phyloP scores from a whole-genome alignment of 768 basidiomycete genomes.

The Lentinula raphanica region DNA sequence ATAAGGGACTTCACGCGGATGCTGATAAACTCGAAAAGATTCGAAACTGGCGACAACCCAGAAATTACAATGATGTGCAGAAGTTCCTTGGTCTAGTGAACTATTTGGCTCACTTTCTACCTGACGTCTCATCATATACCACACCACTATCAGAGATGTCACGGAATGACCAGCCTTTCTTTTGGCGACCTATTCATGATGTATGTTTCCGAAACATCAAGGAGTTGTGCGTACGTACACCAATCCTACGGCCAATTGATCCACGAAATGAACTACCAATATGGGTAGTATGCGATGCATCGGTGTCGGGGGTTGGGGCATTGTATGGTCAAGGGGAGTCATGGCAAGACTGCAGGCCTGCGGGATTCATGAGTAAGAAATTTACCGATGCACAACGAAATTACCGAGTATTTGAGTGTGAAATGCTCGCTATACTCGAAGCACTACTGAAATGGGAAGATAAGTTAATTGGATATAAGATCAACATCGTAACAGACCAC shows the following conservation, averaged over 20 bases:
- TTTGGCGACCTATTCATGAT: slow-evolving; percentile 18
- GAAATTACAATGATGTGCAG: slow-evolving; percentile 18
- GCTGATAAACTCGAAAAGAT: slow-evolving; percentile 23
- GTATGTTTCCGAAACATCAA: slow-evolving; percentile 16
- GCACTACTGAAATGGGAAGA: slow-evolving; percentile 23
- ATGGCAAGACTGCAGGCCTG: slow-evolving; percentile 19
- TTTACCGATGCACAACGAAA: slow-evolving; percentile 19
- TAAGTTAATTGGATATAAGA: slow-evolving; percentile 16
- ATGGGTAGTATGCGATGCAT: slow-evolving; percentile 2
- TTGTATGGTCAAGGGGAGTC: slow-evolving; percentile 21
- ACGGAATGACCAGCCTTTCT: slow-evolving; percentile 15
- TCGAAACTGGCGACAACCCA: slow-evolving; percentile 19
- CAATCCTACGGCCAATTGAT: slow-evolving; percentile 1
- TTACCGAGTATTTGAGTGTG: slow-evolving; percentile 18
- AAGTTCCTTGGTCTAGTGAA: slow-evolving; percentile 25
- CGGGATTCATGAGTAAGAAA: slow-evolving; percentile 23
- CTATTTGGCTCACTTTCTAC: slow-evolving; percentile 24
- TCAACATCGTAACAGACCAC: slow-evolving; percentile 22
- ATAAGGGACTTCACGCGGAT: slow-evolving; percentile 24
- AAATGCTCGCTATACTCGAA: slow-evolving; percentile 13
- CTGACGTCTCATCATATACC: slow-evolving; percentile 19
- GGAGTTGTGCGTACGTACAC: slow-evolving; percentile 1
- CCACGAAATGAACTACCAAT: background rate
- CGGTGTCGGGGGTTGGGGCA: background rate
- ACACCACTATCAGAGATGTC: slow-evolving; percentile 16